Evolutionary conservation across 2,329 filamentous ascomycete genomes (phyloP).

Genomic region (Beauveria pseudobassiana): DNA sequence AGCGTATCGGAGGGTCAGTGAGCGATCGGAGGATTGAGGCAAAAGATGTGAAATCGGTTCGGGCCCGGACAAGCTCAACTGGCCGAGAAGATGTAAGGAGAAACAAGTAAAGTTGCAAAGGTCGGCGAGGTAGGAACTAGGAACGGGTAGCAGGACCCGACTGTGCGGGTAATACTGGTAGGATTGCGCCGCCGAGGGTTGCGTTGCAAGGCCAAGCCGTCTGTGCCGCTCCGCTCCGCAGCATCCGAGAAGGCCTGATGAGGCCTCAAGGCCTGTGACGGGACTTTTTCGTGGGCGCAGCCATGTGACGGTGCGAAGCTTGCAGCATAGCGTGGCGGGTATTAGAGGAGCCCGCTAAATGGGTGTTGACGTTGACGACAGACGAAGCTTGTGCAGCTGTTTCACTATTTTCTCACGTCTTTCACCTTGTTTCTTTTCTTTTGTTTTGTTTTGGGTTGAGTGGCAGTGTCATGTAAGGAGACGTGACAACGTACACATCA

Average conservation of each 20-base stretch:
- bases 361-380: slow-evolving; percentile 1
- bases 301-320: slow-evolving; percentile 14
- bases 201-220: background rate
- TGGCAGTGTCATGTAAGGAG: background rate
- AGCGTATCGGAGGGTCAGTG: background rate
- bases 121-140: background rate
- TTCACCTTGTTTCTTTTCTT: background rate
- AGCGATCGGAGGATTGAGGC: background rate
- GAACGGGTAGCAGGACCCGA: background rate
- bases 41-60: slow-evolving; percentile 2
- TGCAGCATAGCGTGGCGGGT: background rate
- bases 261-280: slow-evolving; percentile 1
- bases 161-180: background rate
- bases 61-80: background rate
- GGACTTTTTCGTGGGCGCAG: slow-evolving; percentile 14
- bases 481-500: background rate
- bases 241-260: slow-evolving; percentile 7
- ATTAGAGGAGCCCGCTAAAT: background rate
- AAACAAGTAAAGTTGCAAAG: background rate
- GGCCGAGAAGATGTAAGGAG: background rate
- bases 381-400: background rate
- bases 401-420: background rate
- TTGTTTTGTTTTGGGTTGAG: background rate
- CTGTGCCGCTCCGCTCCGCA: slow-evolving; percentile 8
- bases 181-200: background rate